Evolutionary conservation across 306 rosid genomes (phyloP), one percentile per base, ranked within the genome.

Genomic region (Phaseolus lunatus): DNA sequence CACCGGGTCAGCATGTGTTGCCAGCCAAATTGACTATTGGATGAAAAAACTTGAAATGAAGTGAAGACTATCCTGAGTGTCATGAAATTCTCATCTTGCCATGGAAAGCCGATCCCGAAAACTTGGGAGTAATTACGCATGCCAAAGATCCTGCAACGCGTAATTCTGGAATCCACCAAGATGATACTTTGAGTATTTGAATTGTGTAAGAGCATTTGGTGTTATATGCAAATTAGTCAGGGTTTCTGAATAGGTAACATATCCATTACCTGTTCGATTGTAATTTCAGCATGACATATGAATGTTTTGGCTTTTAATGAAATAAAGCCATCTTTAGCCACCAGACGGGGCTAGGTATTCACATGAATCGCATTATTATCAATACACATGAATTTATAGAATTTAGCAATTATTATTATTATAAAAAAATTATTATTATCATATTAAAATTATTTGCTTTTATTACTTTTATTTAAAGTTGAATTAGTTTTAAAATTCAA

Each of bases 1-100:
- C 12, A 92, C 99, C 0, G 99, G 99, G 41, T 87, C 97, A 54
- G 89, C 87, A 33, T 95, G 97, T 33, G 97, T 95, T 63, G 91
- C 97, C 65, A 64, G 73, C 76, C 97, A 95, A 80, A 71, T 95
- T 20, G 78, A 70, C 13, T 81, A 84, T 72, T 95, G 99, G 99
- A 76, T 81, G 37, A 68, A 75, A 15, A 87, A 87, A 70, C 90
- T 95, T 81, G 88, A 78, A 84, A 67, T 89, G 59, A 66, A 54
- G 69, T 76, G 76, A 85, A 43, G 61, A 70, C 44, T 65, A 22
- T 52, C 19, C 33, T 22, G 23, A 47, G n/a, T 58, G 65, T 61
- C 61, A 61, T 33, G 63, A 62, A 50, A 27, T 61, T 77, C 58
- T 72, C 63, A 37, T 31, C 26, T 39, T 10, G 45, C 19, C 5